Conservation (phyloP, 306 rosid species). For the Cucurbita ficifolia region DNA sequence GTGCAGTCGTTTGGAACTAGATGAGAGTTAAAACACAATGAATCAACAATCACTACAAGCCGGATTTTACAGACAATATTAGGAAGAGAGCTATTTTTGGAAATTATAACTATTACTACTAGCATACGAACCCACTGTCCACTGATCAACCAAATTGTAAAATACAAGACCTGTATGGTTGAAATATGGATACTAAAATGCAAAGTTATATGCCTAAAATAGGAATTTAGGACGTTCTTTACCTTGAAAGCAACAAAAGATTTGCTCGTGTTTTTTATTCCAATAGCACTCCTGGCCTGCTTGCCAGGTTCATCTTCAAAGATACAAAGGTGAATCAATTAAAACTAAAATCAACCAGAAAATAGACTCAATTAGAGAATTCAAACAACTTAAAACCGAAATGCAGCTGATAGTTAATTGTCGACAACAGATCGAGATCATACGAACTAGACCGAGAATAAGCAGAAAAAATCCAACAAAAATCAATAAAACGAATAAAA, state of each 20-base stretch:
- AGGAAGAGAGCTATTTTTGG: neutral
- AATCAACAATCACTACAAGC: neutral
- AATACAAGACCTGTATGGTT: neutral
- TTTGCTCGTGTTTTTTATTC: slow-evolving; percentile 81
- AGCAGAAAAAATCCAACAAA: neutral
- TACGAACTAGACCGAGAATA: neutral
- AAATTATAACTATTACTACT: neutral
- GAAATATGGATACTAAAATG: neutral
- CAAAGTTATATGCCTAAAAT: neutral
- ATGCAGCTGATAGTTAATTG: neutral
- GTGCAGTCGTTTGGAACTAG: slow-evolving; percentile 97
- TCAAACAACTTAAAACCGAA: neutral
- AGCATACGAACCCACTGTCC: neutral
- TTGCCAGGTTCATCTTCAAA: slow-evolving; percentile 86
- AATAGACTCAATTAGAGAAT: neutral
- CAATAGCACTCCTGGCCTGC: slow-evolving; percentile 92
- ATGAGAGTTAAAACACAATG: slow-evolving; percentile 7
- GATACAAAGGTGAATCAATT: slow-evolving; percentile 3
- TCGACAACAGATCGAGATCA: neutral
- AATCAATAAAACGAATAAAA: neutral
- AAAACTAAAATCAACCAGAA: neutral
- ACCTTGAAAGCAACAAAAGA: slow-evolving; percentile 94
- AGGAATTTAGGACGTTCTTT: slow-evolving; percentile 4
- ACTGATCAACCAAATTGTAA: neutral
- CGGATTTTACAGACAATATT: neutral